These are phyloP conservation scores for Schrenkiella parvula DNA, from an alignment of 345 rosid genomes.

Conservation along the genomic window DNA sequence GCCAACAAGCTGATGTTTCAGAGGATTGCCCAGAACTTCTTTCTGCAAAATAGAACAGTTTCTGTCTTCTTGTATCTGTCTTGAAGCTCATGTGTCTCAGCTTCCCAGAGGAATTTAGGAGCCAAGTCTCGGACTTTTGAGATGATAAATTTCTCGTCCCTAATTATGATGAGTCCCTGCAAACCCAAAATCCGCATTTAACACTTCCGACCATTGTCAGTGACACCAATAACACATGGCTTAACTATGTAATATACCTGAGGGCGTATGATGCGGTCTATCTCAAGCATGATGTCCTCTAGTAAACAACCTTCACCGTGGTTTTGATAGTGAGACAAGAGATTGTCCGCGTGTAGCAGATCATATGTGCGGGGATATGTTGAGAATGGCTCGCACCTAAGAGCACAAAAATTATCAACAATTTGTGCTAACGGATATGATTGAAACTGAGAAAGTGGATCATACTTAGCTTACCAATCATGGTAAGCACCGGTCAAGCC, in stretches of 20 bases:
- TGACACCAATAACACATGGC: neutral
- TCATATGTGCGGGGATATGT: constrained; percentile 97
- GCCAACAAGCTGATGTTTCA: constrained; percentile 12
- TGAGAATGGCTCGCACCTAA: constrained; percentile 94
- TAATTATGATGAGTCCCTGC: constrained; percentile 79
- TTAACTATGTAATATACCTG: constrained; percentile 44
- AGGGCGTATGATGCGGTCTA: constrained; percentile 91
- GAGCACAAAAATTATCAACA: neutral
- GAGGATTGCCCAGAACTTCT: constrained; percentile 80
- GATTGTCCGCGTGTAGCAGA: constrained; percentile 65
- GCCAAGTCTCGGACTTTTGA: constrained; percentile 59
- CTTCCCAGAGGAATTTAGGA: constrained; percentile 84
- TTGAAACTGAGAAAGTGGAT: neutral
- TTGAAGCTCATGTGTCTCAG: constrained; percentile 47
- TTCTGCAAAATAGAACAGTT: constrained; percentile 66
- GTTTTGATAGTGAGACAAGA: constrained; percentile 54
- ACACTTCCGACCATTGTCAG: neutral
- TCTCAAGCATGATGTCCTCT: constrained; percentile 91
- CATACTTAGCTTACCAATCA: constrained; percentile 65
- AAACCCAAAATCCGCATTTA: neutral
- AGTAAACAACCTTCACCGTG: constrained; percentile 54
- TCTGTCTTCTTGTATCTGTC: constrained; percentile 60
- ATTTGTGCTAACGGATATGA: neutral
- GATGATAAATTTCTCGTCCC: constrained; percentile 59
- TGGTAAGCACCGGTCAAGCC: constrained; percentile 79